Evolutionary conservation across 805 yeast genomes (phyloP), one percentile per base, ranked within the genome.

Genomic region (Torulaspora microellipsoides): DNA sequence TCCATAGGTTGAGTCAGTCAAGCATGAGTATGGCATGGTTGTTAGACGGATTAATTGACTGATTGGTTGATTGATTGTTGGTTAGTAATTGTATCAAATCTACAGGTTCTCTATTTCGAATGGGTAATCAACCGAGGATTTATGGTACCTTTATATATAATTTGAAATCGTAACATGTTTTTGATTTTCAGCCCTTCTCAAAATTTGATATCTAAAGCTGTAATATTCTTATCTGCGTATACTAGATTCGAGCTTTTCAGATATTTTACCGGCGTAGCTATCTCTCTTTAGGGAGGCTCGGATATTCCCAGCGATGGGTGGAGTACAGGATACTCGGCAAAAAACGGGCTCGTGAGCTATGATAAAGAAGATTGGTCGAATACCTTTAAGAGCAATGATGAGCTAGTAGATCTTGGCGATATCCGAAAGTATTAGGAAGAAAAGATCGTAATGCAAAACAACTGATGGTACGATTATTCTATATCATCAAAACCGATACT

Each of bases 1-100:
- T 53, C 97, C 97, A 74, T 90, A 90, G 27, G 85, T 70, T 23
- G 95, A 82, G 8, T 71, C 62, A 31, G 68, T 52, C 39, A 68
- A 50, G 43, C 53, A 52, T 25, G 60, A 56, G 52, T 55, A 55
- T 4, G 58, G 20, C 59, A 55, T 55, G 42, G 9, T 29, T 36
- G 25, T 31, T 35, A 8, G 15, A 9, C 2, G 8, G 25, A 6
- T 20, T 27, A 15, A 15, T n/a, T 27, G 20, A 6, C n/a, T 43
- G 15, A 15, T 20, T 6, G 25, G 7, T 4, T 33, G 23, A 11
- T 41, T 20, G 27, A 27, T 35, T 40, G 40, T 5, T 34, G 33
- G 9, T 31, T 11, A 14, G 15, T 23, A 15, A n/a, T 32, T 4
- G 6, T 5, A 3, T 12, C 13, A 3, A n/a, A 28, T 3, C 6